A percentile compares a stretch with the other conserved stretches of the same genome.
Evolutionary conservation across 2,329 filamentous ascomycete species (phyloP).

Genomic region (Nigrospora oryzae): DNA sequence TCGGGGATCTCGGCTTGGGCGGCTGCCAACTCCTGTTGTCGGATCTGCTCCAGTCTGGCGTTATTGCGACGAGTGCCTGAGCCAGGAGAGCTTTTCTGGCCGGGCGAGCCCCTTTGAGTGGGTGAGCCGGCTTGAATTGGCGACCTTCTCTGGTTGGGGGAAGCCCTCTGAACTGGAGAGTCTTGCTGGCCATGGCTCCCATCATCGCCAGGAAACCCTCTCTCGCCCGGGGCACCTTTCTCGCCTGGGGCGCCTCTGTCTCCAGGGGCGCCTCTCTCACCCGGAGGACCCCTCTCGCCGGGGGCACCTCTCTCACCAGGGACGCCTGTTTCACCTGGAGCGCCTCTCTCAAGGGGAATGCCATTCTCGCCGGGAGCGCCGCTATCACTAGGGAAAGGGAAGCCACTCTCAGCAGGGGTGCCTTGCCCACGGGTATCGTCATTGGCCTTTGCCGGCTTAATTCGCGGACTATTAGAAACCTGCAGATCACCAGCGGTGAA

Average conservation of each 20-base stretch:
- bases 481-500: slow-evolving; percentile 49
- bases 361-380: not conserved
- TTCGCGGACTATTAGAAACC: slow-evolving; percentile 46
- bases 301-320: too few relatives aligned
- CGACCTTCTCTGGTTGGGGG: too few relatives aligned
- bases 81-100: not conserved
- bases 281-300: too few relatives aligned
- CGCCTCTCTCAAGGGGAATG: slow-evolving; percentile 2
- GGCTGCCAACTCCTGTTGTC: slow-evolving; percentile 23
- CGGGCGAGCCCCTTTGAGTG: slow-evolving; percentile 1
- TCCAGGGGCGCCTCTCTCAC: too few relatives aligned
- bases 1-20: slow-evolving; percentile 14
- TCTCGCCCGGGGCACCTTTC: slow-evolving; percentile 1
- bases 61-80: slow-evolving; percentile 19
- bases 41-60: slow-evolving; percentile 25
- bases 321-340: not conserved
- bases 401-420: too few relatives aligned
- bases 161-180: too few relatives aligned
- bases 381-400: not conserved
- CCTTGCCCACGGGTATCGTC: slow-evolving; percentile 3
- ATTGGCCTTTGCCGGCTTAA: slow-evolving; percentile 27
- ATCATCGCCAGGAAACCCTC: slow-evolving; percentile 1
- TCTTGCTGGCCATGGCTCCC: too few relatives aligned
- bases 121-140: too few relatives aligned
- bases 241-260: too few relatives aligned